These are phyloP conservation scores for Pugionium cornutum DNA, from an alignment of 345 rosid genomes.

Conservation along the genomic window DNA sequence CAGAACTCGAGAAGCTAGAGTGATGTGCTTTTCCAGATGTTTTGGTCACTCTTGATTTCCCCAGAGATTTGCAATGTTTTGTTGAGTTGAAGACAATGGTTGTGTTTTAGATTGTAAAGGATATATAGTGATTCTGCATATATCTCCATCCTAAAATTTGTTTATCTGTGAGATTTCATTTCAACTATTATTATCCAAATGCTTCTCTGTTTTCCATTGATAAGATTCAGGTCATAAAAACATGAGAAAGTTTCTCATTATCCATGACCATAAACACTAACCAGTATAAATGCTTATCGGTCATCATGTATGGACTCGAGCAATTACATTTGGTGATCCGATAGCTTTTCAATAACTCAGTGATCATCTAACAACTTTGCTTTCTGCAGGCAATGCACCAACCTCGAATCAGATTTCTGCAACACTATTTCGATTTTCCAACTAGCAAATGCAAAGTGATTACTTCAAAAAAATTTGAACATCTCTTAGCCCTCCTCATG, in stretches of 20 bases:
- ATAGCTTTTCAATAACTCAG: background rate
- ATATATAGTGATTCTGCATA: background rate
- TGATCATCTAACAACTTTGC: background rate
- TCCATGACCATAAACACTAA: slow-evolving; percentile 5
- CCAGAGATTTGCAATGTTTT: slow-evolving; percentile 3
- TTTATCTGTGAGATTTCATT: slow-evolving; percentile 5
- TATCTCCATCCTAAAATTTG: background rate
- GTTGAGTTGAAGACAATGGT: slow-evolving; percentile 13
- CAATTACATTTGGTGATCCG: background rate
- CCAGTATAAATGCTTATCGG: background rate
- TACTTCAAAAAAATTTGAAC: background rate
- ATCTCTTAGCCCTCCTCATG: background rate
- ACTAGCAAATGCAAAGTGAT: background rate
- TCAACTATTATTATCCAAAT: background rate
- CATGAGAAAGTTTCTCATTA: background rate
- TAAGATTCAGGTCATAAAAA: background rate
- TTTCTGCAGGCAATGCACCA: background rate
- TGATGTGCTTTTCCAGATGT: slow-evolving; percentile 30
- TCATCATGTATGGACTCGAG: background rate
- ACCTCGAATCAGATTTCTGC: too few species aligned
- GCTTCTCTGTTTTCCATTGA: background rate
- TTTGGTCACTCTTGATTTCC: background rate
- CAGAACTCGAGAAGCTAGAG: slow-evolving; percentile 91
- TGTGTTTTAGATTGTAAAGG: background rate
- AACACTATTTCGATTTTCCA: slow-evolving; percentile 5